Conservation (phyloP, 805 yeast species). For the Suhomyces sp. region DNA sequence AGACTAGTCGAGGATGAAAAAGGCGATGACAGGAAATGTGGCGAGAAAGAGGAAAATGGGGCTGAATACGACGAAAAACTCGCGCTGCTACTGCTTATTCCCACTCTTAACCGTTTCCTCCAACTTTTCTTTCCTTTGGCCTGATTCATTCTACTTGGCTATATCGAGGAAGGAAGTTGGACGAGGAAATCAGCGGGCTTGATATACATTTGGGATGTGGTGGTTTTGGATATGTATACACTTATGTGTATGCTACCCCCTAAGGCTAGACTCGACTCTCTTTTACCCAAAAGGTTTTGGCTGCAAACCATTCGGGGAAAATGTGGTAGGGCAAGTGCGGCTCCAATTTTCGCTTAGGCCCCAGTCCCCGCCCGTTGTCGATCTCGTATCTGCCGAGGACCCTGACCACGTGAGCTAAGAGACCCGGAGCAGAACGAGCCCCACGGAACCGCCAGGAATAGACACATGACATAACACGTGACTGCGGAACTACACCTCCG, state of each 20-base stretch:
- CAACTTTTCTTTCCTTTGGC: neutral
- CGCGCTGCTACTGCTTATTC: neutral
- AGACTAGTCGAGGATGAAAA: neutral
- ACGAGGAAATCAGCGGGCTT: neutral
- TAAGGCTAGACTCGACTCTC: neutral
- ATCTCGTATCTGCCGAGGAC: neutral
- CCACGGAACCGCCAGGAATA: no score
- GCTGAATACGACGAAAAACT: neutral
- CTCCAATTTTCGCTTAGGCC: neutral
- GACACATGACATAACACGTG: constrained; percentile 1
- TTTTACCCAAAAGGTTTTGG: neutral
- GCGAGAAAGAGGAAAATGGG: neutral
- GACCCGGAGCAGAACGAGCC: neutral
- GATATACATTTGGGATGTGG: neutral
- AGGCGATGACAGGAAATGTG: neutral
- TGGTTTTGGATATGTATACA: neutral
- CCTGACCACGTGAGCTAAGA: neutral
- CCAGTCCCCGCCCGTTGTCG: neutral
- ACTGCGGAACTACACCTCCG: constrained; percentile 1
- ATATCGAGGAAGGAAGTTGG: neutral
- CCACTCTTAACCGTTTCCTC: neutral
- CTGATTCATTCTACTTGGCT: neutral
- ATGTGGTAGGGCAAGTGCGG: neutral
- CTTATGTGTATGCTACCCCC: neutral
- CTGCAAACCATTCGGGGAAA: neutral